These are phyloP conservation scores for Paxillus involutus DNA, from an alignment of 768 basidiomycete genomes.

Conservation along the genomic window DNA sequence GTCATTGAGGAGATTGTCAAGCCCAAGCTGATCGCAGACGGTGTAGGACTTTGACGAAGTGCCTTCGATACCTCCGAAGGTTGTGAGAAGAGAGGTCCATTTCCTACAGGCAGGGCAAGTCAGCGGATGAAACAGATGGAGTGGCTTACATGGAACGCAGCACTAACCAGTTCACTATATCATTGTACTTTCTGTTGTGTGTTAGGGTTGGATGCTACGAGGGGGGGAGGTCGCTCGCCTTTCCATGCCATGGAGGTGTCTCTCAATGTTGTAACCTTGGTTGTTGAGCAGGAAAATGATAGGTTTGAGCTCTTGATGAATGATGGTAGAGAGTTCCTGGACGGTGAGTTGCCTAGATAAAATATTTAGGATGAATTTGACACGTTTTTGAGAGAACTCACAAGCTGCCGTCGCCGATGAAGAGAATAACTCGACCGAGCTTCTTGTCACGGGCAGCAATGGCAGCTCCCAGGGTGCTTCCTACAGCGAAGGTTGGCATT, in stretches of 20 bases:
- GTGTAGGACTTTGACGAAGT: slow-evolving; percentile 59
- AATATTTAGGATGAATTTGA: slow-evolving; percentile 4
- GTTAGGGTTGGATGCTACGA: neutral
- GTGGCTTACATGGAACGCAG: neutral
- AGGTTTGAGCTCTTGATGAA: slow-evolving; percentile 68
- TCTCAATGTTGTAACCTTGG: slow-evolving; percentile 86
- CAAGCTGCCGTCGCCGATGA: slow-evolving; percentile 84
- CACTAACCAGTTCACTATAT: slow-evolving; percentile 70
- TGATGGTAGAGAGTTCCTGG: slow-evolving; percentile 86
- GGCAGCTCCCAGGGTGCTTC: slow-evolving; percentile 73
- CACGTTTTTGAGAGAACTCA: slow-evolving; percentile 34
- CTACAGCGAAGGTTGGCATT: slow-evolving; percentile 24
- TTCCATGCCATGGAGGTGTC: slow-evolving; percentile 64
- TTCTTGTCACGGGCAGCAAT: slow-evolving; percentile 70
- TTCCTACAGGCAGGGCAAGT: slow-evolving; percentile 38
- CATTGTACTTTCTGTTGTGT: slow-evolving; percentile 71
- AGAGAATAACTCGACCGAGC: slow-evolving; percentile 72
- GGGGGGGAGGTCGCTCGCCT: slow-evolving; percentile 33
- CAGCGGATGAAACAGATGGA: neutral
- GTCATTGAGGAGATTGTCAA: slow-evolving; percentile 67
- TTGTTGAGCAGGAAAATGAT: slow-evolving; percentile 86
- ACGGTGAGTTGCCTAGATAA: slow-evolving; percentile 67
- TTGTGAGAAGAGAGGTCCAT: slow-evolving; percentile 63
- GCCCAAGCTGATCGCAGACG: slow-evolving; percentile 64
- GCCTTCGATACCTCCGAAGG: slow-evolving; percentile 52